Evolutionary conservation across 2,329 filamentous ascomycete species (phyloP).

Genomic region (Harringtonia lauricola): DNA sequence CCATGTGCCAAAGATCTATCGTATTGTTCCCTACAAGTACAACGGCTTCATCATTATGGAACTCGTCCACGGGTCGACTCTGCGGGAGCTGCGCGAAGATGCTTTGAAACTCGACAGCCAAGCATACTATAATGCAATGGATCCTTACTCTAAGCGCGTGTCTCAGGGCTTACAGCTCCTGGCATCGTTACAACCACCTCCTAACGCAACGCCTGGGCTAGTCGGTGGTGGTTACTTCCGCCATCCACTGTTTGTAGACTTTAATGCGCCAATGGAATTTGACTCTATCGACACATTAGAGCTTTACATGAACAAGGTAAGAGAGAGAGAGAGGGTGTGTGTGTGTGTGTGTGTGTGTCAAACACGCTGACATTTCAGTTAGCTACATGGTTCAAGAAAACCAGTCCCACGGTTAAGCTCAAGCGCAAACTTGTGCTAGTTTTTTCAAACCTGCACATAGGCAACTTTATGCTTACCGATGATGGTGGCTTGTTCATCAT

Average conservation of each 20-base stretch:
- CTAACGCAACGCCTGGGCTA: neutral
- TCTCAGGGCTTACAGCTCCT: neutral
- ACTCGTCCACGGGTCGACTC: neutral
- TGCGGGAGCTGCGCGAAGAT: neutral
- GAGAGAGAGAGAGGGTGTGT: too few relatives aligned
- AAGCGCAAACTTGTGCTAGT: constrained; percentile 1
- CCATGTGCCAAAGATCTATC: neutral
- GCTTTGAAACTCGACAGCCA: neutral
- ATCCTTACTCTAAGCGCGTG: neutral
- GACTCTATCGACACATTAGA: neutral
- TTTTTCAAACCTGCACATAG: constrained; percentile 1
- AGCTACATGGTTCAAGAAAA: too few relatives aligned
- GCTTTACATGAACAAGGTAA: neutral
- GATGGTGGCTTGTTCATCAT: constrained; percentile 1
- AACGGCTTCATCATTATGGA: neutral
- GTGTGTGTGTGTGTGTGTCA: too few relatives aligned
- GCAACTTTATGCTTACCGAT: constrained; percentile 2
- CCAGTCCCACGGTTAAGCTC: too few relatives aligned
- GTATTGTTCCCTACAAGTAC: neutral
- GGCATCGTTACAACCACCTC: neutral
- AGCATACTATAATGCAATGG: neutral
- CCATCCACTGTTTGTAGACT: neutral
- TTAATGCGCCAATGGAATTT: neutral
- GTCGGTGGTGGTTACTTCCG: neutral
- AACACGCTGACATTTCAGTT: too few relatives aligned